Percentiles rank a stretch among this genome's conserved stretches.
Conservation (phyloP, 306 rosid species). For the Cicer cuneatum region DNA sequence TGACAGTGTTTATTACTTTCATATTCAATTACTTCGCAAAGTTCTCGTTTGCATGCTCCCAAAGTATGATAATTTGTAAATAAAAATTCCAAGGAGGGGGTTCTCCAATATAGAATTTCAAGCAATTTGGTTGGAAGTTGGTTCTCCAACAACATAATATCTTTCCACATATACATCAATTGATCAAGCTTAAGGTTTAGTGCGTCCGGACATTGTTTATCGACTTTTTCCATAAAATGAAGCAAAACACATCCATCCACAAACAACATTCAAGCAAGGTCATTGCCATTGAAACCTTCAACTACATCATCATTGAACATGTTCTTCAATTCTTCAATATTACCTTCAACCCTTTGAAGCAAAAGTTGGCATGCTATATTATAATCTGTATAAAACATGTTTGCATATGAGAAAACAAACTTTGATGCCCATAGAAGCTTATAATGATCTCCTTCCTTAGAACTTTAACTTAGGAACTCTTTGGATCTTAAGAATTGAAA, state of each 20-base stretch:
- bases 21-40: too few relatives aligned
- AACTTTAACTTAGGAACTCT: too few relatives aligned
- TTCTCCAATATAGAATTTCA: not conserved
- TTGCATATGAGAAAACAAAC: not conserved
- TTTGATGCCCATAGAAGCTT: constrained; percentile 5
- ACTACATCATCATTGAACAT: not conserved
- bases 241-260: constrained; percentile 38
- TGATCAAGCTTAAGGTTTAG: constrained; percentile 17
- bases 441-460: not conserved
- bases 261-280: constrained; percentile 26
- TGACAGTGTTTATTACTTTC: not conserved
- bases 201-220: not conserved
- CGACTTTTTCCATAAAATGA: not conserved
- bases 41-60: not conserved
- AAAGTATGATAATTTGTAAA: accelerated
- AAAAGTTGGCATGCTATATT: not conserved
- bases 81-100: not conserved
- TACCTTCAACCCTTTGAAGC: constrained; percentile 1
- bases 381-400: not conserved
- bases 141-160: not conserved
- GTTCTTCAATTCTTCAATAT: not conserved
- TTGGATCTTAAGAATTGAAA: not conserved
- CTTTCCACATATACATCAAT: not conserved
- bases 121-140: constrained; percentile 15
- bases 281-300: not conserved